These are phyloP conservation scores for Ophiostoma montium DNA, from an alignment of 2,329 filamentous ascomycete species.

Conservation along the genomic window DNA sequence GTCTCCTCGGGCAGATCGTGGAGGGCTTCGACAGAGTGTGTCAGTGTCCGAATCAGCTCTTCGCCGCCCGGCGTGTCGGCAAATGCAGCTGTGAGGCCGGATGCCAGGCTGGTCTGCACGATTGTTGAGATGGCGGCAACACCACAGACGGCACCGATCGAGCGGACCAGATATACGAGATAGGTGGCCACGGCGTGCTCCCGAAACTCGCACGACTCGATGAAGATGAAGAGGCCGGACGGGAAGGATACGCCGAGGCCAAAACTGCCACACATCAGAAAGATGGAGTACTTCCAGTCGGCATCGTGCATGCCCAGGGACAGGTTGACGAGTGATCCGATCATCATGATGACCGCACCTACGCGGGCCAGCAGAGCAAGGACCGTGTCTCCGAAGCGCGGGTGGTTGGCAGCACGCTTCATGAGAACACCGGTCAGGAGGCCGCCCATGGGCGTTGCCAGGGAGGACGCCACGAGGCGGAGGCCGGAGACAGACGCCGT, in stretches of 20 bases:
- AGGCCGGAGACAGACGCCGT: constrained; percentile 50
- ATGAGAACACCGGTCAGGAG: constrained; percentile 44
- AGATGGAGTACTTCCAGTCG: constrained; percentile 32
- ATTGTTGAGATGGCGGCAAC: constrained; percentile 9
- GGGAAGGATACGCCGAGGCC: constrained; percentile 12
- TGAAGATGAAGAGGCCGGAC: not conserved
- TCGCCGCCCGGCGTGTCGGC: constrained; percentile 1
- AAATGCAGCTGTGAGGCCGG: constrained; percentile 1
- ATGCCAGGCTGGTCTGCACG: constrained; percentile 1
- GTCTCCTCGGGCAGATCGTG: constrained; percentile 3
- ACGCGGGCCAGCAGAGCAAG: constrained; percentile 36
- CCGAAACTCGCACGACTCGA: not conserved
- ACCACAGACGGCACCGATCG: constrained; percentile 9
- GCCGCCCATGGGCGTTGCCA: constrained; percentile 43
- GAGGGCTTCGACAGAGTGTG: constrained; percentile 8
- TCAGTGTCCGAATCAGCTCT: constrained; percentile 5
- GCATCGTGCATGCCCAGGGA: constrained; percentile 33
- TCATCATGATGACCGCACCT: constrained; percentile 35
- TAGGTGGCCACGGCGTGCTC: constrained; percentile 10
- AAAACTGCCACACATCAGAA: constrained; percentile 8
- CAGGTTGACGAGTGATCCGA: constrained; percentile 31
- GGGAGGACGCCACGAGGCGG: constrained; percentile 47
- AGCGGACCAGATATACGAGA: constrained; percentile 6
- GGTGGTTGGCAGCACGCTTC: constrained; percentile 23
- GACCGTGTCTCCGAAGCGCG: constrained; percentile 25